Evolutionary conservation across 805 yeast species (phyloP), one percentile per base, ranked within the genome.

Genomic region (Hemisphaericaspora nanyangensis): DNA sequence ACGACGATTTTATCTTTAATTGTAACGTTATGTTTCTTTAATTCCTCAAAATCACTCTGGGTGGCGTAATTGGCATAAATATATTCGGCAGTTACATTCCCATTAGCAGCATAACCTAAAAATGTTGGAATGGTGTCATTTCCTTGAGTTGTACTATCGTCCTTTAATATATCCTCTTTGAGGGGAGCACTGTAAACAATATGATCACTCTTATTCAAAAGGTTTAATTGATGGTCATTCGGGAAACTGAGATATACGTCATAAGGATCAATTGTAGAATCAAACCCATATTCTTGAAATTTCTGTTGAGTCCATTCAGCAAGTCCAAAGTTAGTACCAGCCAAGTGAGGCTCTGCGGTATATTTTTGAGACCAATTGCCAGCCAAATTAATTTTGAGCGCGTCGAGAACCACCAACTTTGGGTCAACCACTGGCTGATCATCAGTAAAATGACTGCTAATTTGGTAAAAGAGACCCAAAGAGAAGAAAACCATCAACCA

Each of bases 51-150:
- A 52, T 84, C 90, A 12, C 73, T 72, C 1, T 49, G 42, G 0
- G 71, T 60, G 1, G 85, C 91, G 54, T 79, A 80, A 49, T 82
- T 82, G 6, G 70, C 83, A 54, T 67, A 82, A 0, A 82, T 69
- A 47, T 63, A 84, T 28, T 67, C 62, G 0, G 78, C 74, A 3
- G 75, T 70, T 10, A 77, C 78, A 38, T 76, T 72, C 1, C 86
- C 89, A 49, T 72, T 74, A 7, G 82, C 79, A 1, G 85, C 79
- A 49, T 81, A 83, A 0, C 79, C 80, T 56, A 80, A 78, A 50
- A 74, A 80, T 0, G 81, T 77, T 2, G 74, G 78, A 30, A 60
- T 63, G 22, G 53, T 45, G 39, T 66, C 65, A 39, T 65, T 54
- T 18, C 66, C 66, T 15, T 55, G 47, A 20, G 73, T 54, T 12